Conservation (phyloP, 495 filamentous ascomycete genomes). For the Copromyces sp. region DNA sequence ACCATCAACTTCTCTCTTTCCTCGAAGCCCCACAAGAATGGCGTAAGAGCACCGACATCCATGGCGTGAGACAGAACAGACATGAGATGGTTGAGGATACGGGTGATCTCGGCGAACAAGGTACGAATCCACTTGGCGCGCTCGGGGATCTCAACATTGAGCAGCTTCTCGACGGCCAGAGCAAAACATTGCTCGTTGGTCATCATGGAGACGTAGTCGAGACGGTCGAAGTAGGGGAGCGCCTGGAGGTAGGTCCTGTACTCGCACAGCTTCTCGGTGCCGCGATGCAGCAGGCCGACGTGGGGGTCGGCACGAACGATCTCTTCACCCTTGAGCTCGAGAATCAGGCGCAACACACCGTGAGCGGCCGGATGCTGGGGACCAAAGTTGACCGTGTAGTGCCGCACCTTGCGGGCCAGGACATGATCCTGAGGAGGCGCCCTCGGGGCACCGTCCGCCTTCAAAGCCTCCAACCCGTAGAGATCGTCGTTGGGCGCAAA, state of each 20-base stretch:
- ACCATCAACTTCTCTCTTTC: constrained; percentile 99
- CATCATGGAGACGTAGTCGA: constrained; percentile 99
- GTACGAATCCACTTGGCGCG: constrained; percentile 96
- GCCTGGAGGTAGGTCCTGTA: constrained; percentile 99
- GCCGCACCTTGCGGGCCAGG: constrained; percentile 69
- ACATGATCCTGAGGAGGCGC: constrained; percentile 10
- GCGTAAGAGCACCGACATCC: constrained; percentile 97
- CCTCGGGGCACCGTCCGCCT: constrained; percentile 23
- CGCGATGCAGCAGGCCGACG: constrained; percentile 90
- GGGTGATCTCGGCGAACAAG: constrained; percentile 91
- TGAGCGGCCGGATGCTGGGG: constrained; percentile 98
- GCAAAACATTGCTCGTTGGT: constrained; percentile 98
- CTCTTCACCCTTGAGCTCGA: constrained; percentile 96
- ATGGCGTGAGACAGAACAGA: constrained; percentile 95
- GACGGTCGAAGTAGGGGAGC: constrained; percentile 94
- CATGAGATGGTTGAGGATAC: constrained; percentile 97
- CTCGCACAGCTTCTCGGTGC: constrained; percentile 99
- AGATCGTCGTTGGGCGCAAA: constrained; percentile 40
- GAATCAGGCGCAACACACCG: constrained; percentile 94
- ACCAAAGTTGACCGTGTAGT: constrained; percentile 99
- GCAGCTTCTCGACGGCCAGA: constrained; percentile 90
- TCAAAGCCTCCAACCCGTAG: constrained; percentile 21
- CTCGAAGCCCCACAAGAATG: constrained; percentile 99
- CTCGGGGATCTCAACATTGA: constrained; percentile 94
- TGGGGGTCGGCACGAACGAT: constrained; percentile 95